These are phyloP conservation scores for Solanum chilense DNA, from an alignment of 257 asterid genomes.

Conservation along the genomic window DNA sequence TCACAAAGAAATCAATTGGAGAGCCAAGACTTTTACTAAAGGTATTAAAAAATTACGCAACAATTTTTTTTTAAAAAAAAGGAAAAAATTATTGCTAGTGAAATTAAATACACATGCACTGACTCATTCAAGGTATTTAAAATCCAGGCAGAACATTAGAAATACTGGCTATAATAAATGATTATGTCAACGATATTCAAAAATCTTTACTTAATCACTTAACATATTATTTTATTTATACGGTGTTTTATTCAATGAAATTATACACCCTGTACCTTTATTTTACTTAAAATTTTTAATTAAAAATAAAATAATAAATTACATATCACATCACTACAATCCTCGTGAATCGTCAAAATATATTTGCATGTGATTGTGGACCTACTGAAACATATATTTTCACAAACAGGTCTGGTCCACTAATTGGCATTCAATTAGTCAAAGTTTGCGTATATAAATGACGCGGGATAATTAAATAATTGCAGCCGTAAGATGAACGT, in stretches of 20 bases:
- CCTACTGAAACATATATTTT: background rate
- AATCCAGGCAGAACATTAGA: too few species aligned
- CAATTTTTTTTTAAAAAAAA: too few species aligned
- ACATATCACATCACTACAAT: rapidly evolving
- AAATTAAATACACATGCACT: too few species aligned
- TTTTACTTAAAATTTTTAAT: rapidly evolving
- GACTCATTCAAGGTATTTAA: too few species aligned
- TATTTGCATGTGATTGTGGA: background rate
- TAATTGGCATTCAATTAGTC: background rate
- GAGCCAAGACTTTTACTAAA: rapidly evolving
- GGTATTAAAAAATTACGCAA: too few species aligned
- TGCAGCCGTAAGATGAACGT: background rate
- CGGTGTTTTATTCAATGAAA: rapidly evolving
- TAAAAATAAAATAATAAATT: too few species aligned
- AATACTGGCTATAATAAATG: rapidly evolving
- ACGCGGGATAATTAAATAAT: background rate
- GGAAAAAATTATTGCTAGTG: too few species aligned
- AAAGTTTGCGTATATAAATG: background rate
- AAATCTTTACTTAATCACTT: too few species aligned
- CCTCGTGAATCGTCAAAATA: background rate
- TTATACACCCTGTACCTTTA: rapidly evolving
- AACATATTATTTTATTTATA: too few species aligned
- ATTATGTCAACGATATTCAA: too few species aligned
- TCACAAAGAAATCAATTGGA: rapidly evolving
- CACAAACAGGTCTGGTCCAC: background rate